Evolutionary conservation across 1,284 basidiomycete genomes (phyloP), one percentile per base, ranked within the genome.

Genomic region (Ceraceosorus guamensis): DNA sequence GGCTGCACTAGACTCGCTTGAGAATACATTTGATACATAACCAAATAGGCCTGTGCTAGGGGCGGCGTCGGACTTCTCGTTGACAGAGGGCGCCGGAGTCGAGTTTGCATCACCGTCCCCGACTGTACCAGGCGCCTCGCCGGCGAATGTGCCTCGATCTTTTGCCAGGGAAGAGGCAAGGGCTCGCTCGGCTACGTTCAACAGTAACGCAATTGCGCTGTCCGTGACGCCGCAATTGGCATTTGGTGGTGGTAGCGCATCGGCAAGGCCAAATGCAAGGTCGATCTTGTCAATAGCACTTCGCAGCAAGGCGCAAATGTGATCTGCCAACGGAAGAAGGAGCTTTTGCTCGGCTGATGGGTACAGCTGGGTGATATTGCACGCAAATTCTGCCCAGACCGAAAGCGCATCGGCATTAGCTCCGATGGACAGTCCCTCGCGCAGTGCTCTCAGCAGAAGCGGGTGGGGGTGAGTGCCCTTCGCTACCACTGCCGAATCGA

Each of bases 311-410:
- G 82, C 80, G 71, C 88, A 88, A 50, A 95, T 76, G 65, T 87
- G 87, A 61, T 91, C 89, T 60, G 84, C 86, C 24, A 98, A 79
- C 1, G 89, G 86, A 13, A 84, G 80, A n/a, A 95, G 80, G 43
- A 87, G 81, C 13, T 80, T 78, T 45, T 84, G 83, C 6, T 89
- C 78, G 24, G 83, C 79, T 46, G 84, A 83, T 59, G 88, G 87
- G 68, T 89, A 88, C 65, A 88, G 85, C 0, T 89, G 85, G 6
- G 92, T 79, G 0, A 89, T 88, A 85, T 89, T 89, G 53, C 96
- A 82, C 56, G 96, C 82, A 73, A 98, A 97, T 76, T 97, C 93
- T 24, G 96, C 82, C 93, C 93, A 98, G 72, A 95, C 89, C 70
- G 93, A 90, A 11, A 95, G 78, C 24, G 92, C 82, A 1, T 88